Base-by-base conservation (phyloP, 805 yeast genomes). In the Candida koratica region DNA sequence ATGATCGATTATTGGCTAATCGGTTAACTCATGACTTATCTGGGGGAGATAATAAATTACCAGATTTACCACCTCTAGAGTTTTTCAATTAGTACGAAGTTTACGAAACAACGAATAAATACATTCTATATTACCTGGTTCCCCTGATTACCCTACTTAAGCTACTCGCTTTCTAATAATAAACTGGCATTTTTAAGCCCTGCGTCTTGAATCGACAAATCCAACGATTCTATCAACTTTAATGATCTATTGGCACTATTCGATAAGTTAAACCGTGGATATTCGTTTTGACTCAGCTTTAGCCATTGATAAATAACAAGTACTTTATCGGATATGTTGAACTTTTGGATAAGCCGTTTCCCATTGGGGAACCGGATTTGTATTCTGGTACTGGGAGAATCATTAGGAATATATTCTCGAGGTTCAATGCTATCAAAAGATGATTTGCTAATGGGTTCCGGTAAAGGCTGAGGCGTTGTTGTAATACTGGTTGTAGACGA, bases 361-460 rank as follows among this genome's bases (percentile, higher is more conserved):
- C 97, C 97, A 49, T 81, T 86, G 12, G 89, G 93, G 18, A 85
- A 73, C 41, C 96, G 70, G n/a, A 93, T 73, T 59, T 93, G 97
- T 17, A 93, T 74, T 49, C 96, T 69, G 0, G 96, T 85, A 5
- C 69, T 62, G 0, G 79, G 67, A 0, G 76, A 72, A 8, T 73
- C 79, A 1, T 96, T 94, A 50, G 88, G 96, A 0, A 64, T 63
- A 39, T 78, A 76, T 28, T 69, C 71, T 2, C 52, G 47, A 0
- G 89, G 69, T 19, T 53, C 32, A 6, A 86, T 80, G 0, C 61
- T 37, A 7, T 67, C 71, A 39, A 83, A 70, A 5, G 62, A 25
- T 12, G 39, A 24, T 10, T 20, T 20, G n/a, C n/a, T n/a, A 10
- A 10, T 7, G 10, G 23, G 23, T 20, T 20, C 23, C 7, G 23